phyloP scores from a whole-genome alignment of 345 rosid genomes.

The Kandelia obovata region DNA sequence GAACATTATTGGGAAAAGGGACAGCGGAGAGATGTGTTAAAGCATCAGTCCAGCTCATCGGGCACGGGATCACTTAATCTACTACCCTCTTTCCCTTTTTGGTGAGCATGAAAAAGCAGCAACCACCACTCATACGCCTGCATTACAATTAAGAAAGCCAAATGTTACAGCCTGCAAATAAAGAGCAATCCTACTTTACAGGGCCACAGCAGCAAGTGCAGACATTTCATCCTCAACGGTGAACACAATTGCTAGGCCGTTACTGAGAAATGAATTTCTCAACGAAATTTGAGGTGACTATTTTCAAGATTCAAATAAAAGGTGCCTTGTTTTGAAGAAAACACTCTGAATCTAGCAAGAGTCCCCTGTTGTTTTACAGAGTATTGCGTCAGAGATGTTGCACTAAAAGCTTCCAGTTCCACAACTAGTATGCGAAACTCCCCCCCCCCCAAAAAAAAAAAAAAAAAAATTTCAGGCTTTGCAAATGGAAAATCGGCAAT shows the following conservation, averaged over 20 bases:
- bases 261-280: no score
- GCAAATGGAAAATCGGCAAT: neutral
- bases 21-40: conserved; percentile 1
- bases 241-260: no score
- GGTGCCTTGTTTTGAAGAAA: no score
- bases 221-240: no score
- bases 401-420: no score
- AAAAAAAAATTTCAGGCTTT: neutral
- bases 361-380: neutral
- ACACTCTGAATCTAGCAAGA: neutral
- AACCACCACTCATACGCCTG: conserved; percentile 45
- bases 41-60: neutral
- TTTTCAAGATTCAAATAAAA: no score
- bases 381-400: neutral
- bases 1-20: conserved; percentile 11
- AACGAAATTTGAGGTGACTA: no score
- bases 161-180: conserved; percentile 1
- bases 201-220: no score
- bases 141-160: conserved; percentile 5
- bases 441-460: no score
- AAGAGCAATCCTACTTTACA: neutral
- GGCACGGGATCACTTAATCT: neutral
- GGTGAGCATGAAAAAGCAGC: conserved; percentile 45
- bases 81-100: conserved; percentile 19
- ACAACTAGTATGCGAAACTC: no score